Base-by-base conservation (phyloP, 139 green algal species). In the Pseudopediastrum boryanum region DNA sequence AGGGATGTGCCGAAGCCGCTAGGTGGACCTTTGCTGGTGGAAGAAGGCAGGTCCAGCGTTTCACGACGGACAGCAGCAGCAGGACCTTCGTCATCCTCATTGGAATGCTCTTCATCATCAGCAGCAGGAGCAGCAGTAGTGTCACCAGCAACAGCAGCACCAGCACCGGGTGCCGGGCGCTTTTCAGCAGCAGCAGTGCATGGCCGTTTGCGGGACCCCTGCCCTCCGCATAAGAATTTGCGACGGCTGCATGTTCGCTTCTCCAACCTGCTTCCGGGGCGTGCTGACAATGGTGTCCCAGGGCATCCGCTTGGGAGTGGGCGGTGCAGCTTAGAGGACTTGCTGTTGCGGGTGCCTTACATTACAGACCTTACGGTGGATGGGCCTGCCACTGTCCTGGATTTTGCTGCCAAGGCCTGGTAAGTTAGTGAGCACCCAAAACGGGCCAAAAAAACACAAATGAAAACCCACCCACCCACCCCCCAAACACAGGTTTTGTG, bases 291-390 rank as follows among this genome's bases (percentile, higher is more conserved):
- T 9, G 59, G 85, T 48, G 76, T 71, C 2, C 86, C 83, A 64
- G 71, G 88, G 21, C 64, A 80, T n/a, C 74, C 84, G 16, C 63
- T 75, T 2, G 75, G 69, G 7, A 76, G 75, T 7, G 70, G 78
- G 56, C 77, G 88, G 13, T 71, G 85, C 52, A 78, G 61, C 12
- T 27, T 80, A 8, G 23, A 23, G 43, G 41, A 82, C 29, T 58
- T 92, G 8, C 74, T 92, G 1, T 9, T 43, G 27, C 80, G 56
- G n/a, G 62, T 85, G 25, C 68, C 72, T 0, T 41, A 64, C 41
- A 62, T 90, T 19, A 59, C 52, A 2, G 85, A 89, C 9, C 61
- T 92, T 16, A 81, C 85, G 58, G 70, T 92, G 16, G 85, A 92
- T 61, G 85, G 87, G 1, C 79, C 85, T 33, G 16, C 48, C 63